A percentile compares a stretch with the other conserved stretches of the same genome.
Conservation (phyloP, 75 land plant genomes). For the Pseudotsuga menziesii region DNA sequence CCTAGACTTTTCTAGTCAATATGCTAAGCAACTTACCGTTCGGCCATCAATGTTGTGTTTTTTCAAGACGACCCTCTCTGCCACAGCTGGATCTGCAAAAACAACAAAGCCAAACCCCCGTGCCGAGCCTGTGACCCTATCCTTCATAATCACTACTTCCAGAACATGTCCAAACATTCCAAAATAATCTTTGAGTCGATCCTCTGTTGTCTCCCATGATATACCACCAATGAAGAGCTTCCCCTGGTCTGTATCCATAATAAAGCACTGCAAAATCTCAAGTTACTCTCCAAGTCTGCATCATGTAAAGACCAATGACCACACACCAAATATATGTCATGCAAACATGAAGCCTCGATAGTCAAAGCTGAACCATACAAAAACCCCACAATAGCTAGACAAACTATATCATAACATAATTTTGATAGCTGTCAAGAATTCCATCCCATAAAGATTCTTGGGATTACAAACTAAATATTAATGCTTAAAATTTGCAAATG, state of each 20-base stretch:
- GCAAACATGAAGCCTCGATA: neutral
- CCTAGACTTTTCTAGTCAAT: slow-evolving; percentile 2
- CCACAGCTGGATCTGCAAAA: slow-evolving; percentile 45
- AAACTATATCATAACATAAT: neutral
- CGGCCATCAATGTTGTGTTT: slow-evolving; percentile 90
- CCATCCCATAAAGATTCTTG: neutral
- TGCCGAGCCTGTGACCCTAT: slow-evolving; percentile 33
- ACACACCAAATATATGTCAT: neutral
- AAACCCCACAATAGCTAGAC: too few species aligned
- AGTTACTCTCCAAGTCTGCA: neutral
- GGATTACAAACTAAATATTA: neutral
- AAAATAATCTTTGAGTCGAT: slow-evolving; percentile 52
- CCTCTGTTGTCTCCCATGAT: slow-evolving; percentile 97
- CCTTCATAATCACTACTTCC: slow-evolving; percentile 41
- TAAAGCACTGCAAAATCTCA: slow-evolving; percentile 6
- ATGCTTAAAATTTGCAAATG: neutral
- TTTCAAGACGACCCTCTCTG: slow-evolving; percentile 66
- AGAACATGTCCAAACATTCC: slow-evolving; percentile 27
- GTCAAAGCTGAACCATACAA: neutral
- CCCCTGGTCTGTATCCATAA: slow-evolving; percentile 81
- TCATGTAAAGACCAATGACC: neutral
- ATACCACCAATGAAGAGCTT: slow-evolving; percentile 92
- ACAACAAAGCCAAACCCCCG: slow-evolving; percentile 40
- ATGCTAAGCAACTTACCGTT: slow-evolving; percentile 19
- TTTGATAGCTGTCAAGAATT: neutral